Base-by-base conservation (phyloP, 257 asterid genomes). In the Sherardia arvensis region DNA sequence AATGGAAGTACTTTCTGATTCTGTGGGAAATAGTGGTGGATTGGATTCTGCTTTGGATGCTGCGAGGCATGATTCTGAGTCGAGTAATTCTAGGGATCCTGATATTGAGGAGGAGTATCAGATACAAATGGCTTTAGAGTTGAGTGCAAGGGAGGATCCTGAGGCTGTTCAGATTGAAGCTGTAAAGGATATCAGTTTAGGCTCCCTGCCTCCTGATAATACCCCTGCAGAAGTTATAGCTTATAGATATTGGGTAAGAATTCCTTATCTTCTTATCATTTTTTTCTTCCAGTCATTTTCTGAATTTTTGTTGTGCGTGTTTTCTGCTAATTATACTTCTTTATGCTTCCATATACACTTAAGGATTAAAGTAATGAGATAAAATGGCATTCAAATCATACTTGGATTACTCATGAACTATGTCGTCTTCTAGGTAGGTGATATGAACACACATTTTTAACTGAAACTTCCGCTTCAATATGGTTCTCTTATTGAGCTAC, bases 81-180 rank as follows among this genome's bases (percentile, higher is more conserved):
- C 95, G 22, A 78, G 73, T 64, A 81, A 80, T 71, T 79, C 95
- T 17, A 79, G 90, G 90, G 92, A 88, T 66, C 87, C 84, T 28
- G 95, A 87, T 72, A 71, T 89, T 26, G 98, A 89, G 78, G 97
- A 91, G 76, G 98, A 89, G 72, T 92, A 79, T 81, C 98, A 92
- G 61, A 89, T 92, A 71, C 95, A 92, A 45, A 49, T 92, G 73
- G 98, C 98, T 62, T 78, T 92, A 63, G 97, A 86, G 77, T 76
- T 92, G 78, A 92, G 98, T 73, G 97, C 98, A 29, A 87, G 83
- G 76, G 98, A 92, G 80, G 98, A 92, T 64, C 98, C 98, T 0
- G 98, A 89, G 84, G 98, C 98, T 32, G 97, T 87, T 67, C 98
- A 92, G 76, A 92, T 89, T 75, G 98, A 92, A 81, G 98, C 98